A percentile compares a stretch with the other conserved stretches of the same genome.
Evolutionary conservation across 192 early-diverging fungal genomes (phyloP).

Genomic region (Chytriomyces confervae): DNA sequence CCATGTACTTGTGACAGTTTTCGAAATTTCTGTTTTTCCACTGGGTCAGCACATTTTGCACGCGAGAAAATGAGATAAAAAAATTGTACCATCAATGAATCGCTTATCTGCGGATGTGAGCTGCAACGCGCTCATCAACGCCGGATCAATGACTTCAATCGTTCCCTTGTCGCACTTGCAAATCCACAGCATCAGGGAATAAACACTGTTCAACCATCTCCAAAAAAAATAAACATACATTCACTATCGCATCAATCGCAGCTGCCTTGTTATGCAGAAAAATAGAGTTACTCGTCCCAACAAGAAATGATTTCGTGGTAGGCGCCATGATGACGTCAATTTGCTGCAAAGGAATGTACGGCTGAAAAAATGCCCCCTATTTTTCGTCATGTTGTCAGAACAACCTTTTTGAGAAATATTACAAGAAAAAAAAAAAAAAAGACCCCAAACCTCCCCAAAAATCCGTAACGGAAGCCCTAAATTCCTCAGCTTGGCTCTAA

Average conservation of each 20-base stretch:
- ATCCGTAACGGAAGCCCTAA: conserved; percentile 67
- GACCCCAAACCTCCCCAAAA: conserved; percentile 36
- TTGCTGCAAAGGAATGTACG: conserved; percentile 83
- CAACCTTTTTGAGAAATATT: not conserved
- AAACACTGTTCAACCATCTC: not conserved
- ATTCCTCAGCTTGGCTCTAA: conserved; percentile 23
- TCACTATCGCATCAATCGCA: conserved; percentile 74
- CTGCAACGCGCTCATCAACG: conserved; percentile 55
- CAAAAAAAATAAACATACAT: conserved; percentile 60
- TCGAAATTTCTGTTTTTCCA: conserved; percentile 59
- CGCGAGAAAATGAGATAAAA: not conserved
- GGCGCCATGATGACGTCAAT: conserved; percentile 75
- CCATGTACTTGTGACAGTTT: conserved; percentile 66
- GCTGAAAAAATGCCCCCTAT: conserved; percentile 79
- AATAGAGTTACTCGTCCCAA: conserved; percentile 81
- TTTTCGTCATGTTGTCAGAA: not conserved
- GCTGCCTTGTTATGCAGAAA: conserved; percentile 77
- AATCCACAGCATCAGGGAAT: not conserved
- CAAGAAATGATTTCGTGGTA: conserved; percentile 71
- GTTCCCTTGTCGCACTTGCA: conserved; percentile 72
- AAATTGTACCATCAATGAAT: conserved; percentile 69
- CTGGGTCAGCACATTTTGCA: not conserved
- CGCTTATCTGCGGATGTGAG: conserved; percentile 74
- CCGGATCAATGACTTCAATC: conserved; percentile 71
- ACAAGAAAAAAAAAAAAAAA: not conserved